Evolutionary conservation across 805 yeast genomes (phyloP).

Genomic region (Grigorovia jiainica): DNA sequence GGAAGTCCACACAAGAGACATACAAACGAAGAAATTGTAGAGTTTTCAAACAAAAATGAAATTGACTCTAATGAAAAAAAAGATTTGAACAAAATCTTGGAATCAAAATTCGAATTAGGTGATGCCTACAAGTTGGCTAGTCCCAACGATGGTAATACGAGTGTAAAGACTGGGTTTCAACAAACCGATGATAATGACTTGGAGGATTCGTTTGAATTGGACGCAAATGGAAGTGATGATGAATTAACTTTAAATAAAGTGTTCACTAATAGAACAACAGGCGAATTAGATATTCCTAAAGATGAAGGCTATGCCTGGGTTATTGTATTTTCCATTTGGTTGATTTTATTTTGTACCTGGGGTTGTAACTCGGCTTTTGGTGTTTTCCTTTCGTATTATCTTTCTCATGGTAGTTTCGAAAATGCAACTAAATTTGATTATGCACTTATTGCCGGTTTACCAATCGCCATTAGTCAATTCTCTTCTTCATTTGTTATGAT

Average conservation of each 20-base stretch:
- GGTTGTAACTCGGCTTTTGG: conserved; percentile 66
- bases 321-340: conserved; percentile 39
- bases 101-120: conserved; percentile 19
- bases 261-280: conserved; percentile 30
- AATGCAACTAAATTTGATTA: conserved; percentile 52
- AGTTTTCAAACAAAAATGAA: background rate
- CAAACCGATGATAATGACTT: conserved; percentile 6
- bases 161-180: too few species aligned
- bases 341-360: conserved; percentile 56
- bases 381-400: conserved; percentile 49
- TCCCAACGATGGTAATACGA: conserved; percentile 5
- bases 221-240: background rate
- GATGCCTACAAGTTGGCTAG: conserved; percentile 22
- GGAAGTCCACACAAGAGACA: background rate
- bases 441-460: conserved; percentile 62
- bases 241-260: conserved; percentile 13
- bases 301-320: conserved; percentile 71
- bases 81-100: conserved; percentile 12
- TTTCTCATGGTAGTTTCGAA: conserved; percentile 39
- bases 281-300: conserved; percentile 35
- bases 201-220: background rate
- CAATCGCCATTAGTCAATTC: conserved; percentile 45
- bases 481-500: conserved; percentile 49
- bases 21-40: background rate
- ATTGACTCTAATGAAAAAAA: conserved; percentile 1